phyloP scores from a whole-genome alignment of 306 rosid species.

The Dalbergia cochinchinensis region DNA sequence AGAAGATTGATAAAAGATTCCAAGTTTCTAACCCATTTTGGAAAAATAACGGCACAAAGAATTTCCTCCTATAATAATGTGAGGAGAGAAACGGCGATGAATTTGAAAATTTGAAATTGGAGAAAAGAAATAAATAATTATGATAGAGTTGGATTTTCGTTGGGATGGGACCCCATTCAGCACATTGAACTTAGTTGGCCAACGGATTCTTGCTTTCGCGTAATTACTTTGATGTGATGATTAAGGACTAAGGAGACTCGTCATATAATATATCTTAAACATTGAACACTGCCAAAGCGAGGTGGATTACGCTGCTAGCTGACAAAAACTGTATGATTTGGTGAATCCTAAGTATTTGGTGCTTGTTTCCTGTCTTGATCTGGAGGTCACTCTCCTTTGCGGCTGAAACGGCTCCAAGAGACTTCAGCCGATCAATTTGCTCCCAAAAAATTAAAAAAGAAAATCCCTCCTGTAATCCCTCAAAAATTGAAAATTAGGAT shows the following conservation, averaged over 20 bases:
- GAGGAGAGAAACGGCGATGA: constrained; percentile 22
- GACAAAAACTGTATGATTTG: not conserved
- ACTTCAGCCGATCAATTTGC: no score
- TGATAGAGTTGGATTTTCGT: constrained; percentile 29
- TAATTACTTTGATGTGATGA: not conserved
- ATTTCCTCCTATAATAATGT: not conserved
- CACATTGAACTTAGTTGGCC: constrained; percentile 17
- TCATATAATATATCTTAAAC: no score
- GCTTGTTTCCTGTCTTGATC: no score
- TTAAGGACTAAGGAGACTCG: not conserved
- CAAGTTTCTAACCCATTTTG: no score
- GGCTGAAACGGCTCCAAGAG: no score
- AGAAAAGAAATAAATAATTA: not conserved
- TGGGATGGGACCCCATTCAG: constrained; percentile 1
- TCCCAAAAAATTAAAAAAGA: no score
- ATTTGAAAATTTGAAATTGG: constrained; percentile 33
- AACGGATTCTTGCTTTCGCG: constrained; percentile 26
- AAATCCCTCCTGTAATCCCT: no score
- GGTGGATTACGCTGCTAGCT: not conserved
- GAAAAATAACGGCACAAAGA: no score
- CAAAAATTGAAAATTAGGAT: no score
- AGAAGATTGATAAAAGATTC: no score
- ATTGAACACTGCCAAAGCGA: not conserved
- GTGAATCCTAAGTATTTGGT: not conserved
- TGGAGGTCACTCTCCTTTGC: no score